Base-by-base conservation (phyloP, 495 filamentous ascomycete species). In the Arthonia radiata region DNA sequence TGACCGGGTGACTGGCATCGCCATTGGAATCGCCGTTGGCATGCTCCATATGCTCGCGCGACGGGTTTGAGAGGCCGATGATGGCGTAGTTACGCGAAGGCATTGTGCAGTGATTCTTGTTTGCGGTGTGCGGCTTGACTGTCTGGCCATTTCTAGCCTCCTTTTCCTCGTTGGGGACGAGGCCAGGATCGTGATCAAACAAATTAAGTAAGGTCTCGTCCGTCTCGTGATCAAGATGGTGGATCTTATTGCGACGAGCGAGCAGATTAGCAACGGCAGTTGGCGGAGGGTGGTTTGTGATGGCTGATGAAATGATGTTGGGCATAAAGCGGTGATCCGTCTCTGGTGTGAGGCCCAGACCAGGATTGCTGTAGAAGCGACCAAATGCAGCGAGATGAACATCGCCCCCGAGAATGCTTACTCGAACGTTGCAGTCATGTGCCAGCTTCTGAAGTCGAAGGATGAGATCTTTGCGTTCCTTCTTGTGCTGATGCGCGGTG, bases 211-310 rank as follows among this genome's bases (percentile, higher is more conserved):
- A 57, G 0, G 82, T 90, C 56, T 92, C 83, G 43, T 89, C 74
- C 3, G 79, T 89, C 15, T 78, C 56, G 24, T 56, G 39, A 44
- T 86, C 73, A n/a, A 92, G 54, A 40, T 83, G 79, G 41, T 93
- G 82, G 31, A 92, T 73, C 49, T 82, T 91, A 54, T 94, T 93
- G 24, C 80, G 52, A 24, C 67, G 52, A 2, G 79, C 74, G 10
- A 94, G 54, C 5, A 94, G 56, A 38, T 90, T 82, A 18, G 81
- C 79, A n/a, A 94, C 75, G 1, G 80, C 71, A 36, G 59, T 57
- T 11, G 83, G 80, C 1, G 83, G 83, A 5, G 83, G 83, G 50
- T 90, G 86, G 54, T 93, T 92, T 35, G 81, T 82, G 44, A 94
- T 89, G 24, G 74, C 74, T 16, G 59, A 67, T 31, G 64, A 71